Conservation (phyloP, 2,329 filamentous ascomycete genomes). For the Ascochyta clinopodiicola region DNA sequence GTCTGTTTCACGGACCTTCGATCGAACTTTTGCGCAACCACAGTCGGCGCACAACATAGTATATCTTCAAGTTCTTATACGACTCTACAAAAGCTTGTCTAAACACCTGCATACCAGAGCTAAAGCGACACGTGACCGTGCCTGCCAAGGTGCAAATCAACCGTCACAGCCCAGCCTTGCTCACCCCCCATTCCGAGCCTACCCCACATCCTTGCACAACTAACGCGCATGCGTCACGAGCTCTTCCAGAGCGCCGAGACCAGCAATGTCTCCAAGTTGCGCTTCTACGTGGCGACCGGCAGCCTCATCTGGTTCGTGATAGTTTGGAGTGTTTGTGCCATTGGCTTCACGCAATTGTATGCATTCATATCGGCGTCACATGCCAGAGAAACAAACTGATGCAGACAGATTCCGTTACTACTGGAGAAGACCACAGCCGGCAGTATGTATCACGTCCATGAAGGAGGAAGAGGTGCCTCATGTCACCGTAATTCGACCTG, state of each 20-base stretch:
- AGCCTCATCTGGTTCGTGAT: constrained; percentile 64
- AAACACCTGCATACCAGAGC: not conserved
- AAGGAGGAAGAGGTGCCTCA: constrained; percentile 67
- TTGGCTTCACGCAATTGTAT: constrained; percentile 68
- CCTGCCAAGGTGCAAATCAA: constrained; percentile 9
- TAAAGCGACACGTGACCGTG: constrained; percentile 8
- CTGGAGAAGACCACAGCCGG: constrained; percentile 53
- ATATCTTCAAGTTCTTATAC: not conserved
- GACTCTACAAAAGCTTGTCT: not conserved
- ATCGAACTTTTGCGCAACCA: not conserved
- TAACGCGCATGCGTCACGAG: constrained; percentile 45
- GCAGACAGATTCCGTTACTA: constrained; percentile 61
- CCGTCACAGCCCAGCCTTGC: constrained; percentile 1
- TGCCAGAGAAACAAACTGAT: constrained; percentile 15
- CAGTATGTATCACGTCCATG: constrained; percentile 49
- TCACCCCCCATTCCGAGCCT: constrained; percentile 5
- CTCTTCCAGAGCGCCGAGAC: constrained; percentile 29
- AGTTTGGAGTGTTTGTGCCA: constrained; percentile 62
- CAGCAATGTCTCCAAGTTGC: constrained; percentile 43
- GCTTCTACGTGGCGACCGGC: constrained; percentile 51
- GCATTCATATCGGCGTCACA: constrained; percentile 19
- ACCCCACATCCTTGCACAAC: constrained; percentile 12
- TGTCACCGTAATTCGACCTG: constrained; percentile 88
- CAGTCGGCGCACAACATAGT: not conserved
- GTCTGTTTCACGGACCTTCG: constrained; percentile 3